A percentile compares a stretch with the other conserved stretches of the same genome.
Conservation (phyloP, 495 filamentous ascomycete genomes). For the Podospora fimiseda region DNA sequence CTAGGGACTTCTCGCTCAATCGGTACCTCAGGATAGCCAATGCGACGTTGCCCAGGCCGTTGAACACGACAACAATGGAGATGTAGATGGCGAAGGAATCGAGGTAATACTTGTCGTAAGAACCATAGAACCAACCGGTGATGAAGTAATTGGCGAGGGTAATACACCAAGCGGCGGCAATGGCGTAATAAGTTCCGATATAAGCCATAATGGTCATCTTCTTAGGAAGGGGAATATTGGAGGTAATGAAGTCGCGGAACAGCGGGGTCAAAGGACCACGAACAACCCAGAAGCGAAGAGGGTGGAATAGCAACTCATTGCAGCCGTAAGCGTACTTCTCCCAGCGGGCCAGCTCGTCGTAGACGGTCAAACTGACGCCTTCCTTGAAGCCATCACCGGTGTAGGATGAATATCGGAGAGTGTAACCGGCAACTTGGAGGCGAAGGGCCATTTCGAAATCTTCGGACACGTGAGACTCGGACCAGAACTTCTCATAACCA, state of each 20-base stretch:
- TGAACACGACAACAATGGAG: slow-evolving; percentile 55
- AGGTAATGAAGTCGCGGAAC: slow-evolving; percentile 63
- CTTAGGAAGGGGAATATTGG: slow-evolving; percentile 67
- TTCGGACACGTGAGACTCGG: slow-evolving; percentile 73
- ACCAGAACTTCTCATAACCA: slow-evolving; percentile 76
- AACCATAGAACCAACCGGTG: slow-evolving; percentile 66
- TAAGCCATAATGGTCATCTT: slow-evolving; percentile 79
- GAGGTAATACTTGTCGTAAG: slow-evolving; percentile 69
- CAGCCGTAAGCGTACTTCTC: slow-evolving; percentile 88
- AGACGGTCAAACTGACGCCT: slow-evolving; percentile 79
- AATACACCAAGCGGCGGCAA: slow-evolving; percentile 72
- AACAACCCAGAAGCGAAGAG: slow-evolving; percentile 56
- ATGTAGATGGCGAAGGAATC: slow-evolving; percentile 70
- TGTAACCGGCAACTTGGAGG: slow-evolving; percentile 65
- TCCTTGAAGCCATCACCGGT: slow-evolving; percentile 74
- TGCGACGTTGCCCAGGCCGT: slow-evolving; percentile 59
- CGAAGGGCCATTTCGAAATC: slow-evolving; percentile 84
- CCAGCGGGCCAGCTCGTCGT: slow-evolving; percentile 78
- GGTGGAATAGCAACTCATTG: slow-evolving; percentile 75
- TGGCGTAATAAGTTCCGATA: slow-evolving; percentile 83
- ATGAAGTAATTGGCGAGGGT: slow-evolving; percentile 73
- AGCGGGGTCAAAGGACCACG: slow-evolving; percentile 66
- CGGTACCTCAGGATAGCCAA: slow-evolving; percentile 62
- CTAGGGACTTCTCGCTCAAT: slow-evolving; percentile 48
- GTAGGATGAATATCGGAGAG: slow-evolving; percentile 67